Evolutionary conservation across 139 green algal genomes (phyloP), one percentile per base, ranked within the genome.

Genomic region (Prasinococcaceae sp.): DNA sequence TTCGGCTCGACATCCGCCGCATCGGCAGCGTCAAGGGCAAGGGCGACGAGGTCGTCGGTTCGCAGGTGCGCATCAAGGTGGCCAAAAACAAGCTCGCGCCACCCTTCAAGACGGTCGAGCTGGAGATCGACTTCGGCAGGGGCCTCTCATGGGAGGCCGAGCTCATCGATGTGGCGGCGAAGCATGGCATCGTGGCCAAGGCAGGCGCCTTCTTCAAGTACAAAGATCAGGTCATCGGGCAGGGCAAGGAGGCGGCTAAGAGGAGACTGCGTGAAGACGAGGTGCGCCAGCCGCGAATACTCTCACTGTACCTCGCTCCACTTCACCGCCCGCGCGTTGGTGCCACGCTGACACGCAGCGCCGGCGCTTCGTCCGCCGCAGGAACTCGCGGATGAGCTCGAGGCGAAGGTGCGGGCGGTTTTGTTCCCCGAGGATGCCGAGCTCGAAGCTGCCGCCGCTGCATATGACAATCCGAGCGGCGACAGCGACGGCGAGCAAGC

Each of bases 21-120:
- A 88, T 83, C 45, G 73, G 79, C 27, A 72, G 61, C 37, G 72
- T 84, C 5, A 69, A 72, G 14, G 68, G 53, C 23, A 51, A 57
- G 32, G 19, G 20, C 2, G 58, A 53, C 6, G 39, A 53, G 28
- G 44, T 52, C 5, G 9, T 19, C 6, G 84, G 79, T 43, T 83
- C 85, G 63, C 59, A 17, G 16, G 60, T 61, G 30, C 28, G 40
- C 3, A 54, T 68, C 3, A 69, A 66, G 28, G 74, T 92, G 17
- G 81, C 80, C 1, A 96, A 96, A 76, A 96, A 96, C 82, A 96
- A 96, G 68, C 67, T 83, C 19, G 75, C 77, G 3, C 74, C 80
- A 4, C 46, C 46, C 38, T 60, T 55, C 24, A 28, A 30, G 24
- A 20, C 33, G 2, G 82, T 77, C 6, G 72, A 89, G 55, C 88